Base-by-base conservation (phyloP, 2,329 filamentous ascomycete genomes). In the Tolypocladium cylindrosporum region DNA sequence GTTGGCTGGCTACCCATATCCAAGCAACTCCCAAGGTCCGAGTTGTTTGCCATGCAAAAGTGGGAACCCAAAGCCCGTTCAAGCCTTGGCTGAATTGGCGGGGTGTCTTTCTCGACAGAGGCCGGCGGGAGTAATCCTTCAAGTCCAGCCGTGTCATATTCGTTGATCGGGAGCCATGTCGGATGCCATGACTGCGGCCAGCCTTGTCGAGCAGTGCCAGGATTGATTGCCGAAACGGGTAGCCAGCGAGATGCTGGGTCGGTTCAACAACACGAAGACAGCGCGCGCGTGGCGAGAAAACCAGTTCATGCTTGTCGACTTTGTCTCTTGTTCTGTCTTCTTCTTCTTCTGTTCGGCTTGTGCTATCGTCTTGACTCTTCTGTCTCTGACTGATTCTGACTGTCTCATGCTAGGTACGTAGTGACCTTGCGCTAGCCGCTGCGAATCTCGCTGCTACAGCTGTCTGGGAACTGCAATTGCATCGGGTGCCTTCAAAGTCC, bases 291-390 rank as follows among this genome's bases (percentile, higher is more conserved):
- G 41, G 66, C 68, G 66, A 65, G 68, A 69, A 72, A 70, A 14
- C 70, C 72, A 76, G 69, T 71, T 69, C 66, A 75, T 71, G 71
- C 72, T 72, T 72, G 75, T 75, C 74, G 75, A 73, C 72, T 72
- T 71, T 69, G 73, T 60, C 52, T 66, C 61, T 69, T 74, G 31
- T 57, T 57, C 50, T 54, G 57, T 55, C 55, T 60, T 52, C 60
- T 55, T 51, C 60, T 57, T 57, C 55, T 61, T 53, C 19, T 57
- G 75, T 56, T 58, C 75, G 71, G 76, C 73, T 77, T 86, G 83
- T 87, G 86, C 87, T 89, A 89, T 85, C 85, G 82, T 85, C 81
- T 83, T 84, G 83, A 67, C 68, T 73, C 63, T 71, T 63, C 57
- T 57, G 62, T 71, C 60, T 66, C 57, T 65, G 64, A 59, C 60